These are phyloP conservation scores for Uncinocarpus reesii DNA, from an alignment of 2,329 filamentous ascomycete genomes.

Conservation along the genomic window DNA sequence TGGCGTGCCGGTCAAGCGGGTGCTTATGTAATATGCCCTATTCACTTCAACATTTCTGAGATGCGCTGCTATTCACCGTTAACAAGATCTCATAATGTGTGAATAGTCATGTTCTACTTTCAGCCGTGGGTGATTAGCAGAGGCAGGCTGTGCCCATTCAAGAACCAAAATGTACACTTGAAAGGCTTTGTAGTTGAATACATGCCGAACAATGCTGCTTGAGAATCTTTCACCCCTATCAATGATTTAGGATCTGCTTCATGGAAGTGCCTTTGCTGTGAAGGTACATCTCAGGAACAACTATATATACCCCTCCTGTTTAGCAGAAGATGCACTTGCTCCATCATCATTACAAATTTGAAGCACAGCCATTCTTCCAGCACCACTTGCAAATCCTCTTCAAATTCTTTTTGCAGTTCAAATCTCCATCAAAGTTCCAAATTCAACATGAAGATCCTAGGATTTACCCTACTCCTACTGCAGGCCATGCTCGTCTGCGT, in stretches of 20 bases:
- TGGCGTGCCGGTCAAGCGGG: background rate
- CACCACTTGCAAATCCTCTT: background rate
- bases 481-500: constrained; percentile 2
- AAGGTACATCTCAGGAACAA: too few species aligned
- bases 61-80: too few species aligned
- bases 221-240: too few species aligned
- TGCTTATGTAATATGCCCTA: too few species aligned
- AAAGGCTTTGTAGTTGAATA: too few species aligned
- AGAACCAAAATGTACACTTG: too few species aligned
- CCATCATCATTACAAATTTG: background rate
- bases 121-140: too few species aligned
- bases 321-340: background rate
- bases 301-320: background rate
- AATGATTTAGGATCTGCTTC: background rate
- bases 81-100: too few species aligned
- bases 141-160: too few species aligned
- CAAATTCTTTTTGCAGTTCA: background rate
- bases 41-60: too few species aligned
- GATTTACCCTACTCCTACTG: background rate
- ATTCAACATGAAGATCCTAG: constrained; percentile 10
- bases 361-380: background rate
- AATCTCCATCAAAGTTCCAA: background rate
- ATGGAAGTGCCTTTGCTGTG: background rate
- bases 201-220: too few species aligned
- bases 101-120: too few species aligned